These are phyloP conservation scores for Acanthamoeba castellanii DNA, from an alignment of 208 protist genomes.

Conservation along the genomic window DNA sequence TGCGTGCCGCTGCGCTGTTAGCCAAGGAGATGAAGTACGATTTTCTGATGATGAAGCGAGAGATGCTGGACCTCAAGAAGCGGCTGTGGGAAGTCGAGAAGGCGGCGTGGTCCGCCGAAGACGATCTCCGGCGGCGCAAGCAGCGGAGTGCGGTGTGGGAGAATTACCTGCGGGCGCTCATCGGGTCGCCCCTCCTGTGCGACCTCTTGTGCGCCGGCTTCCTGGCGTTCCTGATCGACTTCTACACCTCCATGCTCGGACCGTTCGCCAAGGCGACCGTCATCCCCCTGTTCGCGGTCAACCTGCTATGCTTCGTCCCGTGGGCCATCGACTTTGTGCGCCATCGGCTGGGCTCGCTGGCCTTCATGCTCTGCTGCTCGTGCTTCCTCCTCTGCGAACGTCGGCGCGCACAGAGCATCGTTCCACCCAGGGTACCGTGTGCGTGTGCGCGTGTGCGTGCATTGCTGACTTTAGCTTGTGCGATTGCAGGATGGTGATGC, in stretches of 20 bases:
- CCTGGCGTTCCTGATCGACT: background rate
- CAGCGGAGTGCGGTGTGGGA: slow-evolving; percentile 8
- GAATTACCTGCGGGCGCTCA: background rate
- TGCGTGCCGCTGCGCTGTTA: background rate
- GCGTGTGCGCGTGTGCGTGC: background rate
- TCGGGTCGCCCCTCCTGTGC: slow-evolving; percentile 4
- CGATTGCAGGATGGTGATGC: background rate
- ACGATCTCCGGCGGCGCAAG: background rate
- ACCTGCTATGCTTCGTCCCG: slow-evolving; percentile 9
- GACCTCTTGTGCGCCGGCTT: slow-evolving; percentile 12
- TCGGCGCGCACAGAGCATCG: background rate
- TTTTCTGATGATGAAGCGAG: slow-evolving; percentile 22
- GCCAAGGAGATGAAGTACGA: slow-evolving; percentile 29
- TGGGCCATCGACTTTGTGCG: slow-evolving; percentile 1
- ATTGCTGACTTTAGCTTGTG: background rate
- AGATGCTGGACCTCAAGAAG: slow-evolving; percentile 23
- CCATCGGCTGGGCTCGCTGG: background rate
- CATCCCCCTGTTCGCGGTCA: background rate
- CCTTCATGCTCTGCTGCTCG: slow-evolving; percentile 16
- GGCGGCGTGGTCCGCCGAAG: background rate
- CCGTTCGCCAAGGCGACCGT: background rate
- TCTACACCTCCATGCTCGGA: slow-evolving; percentile 20
- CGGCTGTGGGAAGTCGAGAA: slow-evolving; percentile 11
- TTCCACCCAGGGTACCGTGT: background rate
- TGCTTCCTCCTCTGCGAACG: slow-evolving; percentile 37